Percentiles rank a stretch among this genome's conserved stretches.
phyloP scores from a whole-genome alignment of 2,329 filamentous ascomycete species.

The Aspergillus sp. region DNA sequence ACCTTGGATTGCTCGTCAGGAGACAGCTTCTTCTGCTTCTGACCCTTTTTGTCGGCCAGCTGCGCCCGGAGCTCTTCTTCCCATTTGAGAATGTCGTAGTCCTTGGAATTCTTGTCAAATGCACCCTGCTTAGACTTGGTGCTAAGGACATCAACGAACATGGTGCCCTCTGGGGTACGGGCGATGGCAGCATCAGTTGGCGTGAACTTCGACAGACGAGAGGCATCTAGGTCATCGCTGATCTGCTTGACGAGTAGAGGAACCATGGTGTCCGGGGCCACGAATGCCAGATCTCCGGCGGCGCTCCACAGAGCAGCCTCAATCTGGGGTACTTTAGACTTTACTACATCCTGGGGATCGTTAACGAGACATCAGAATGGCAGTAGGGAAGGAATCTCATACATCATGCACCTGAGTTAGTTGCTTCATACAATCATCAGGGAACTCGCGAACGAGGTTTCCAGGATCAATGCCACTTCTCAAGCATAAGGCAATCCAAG shows the following conservation, averaged over 20 bases:
- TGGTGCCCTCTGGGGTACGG: conserved; percentile 80
- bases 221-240: conserved; percentile 66
- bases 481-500: conserved; percentile 88
- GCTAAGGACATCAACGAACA: conserved; percentile 86
- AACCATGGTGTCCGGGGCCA: conserved; percentile 79
- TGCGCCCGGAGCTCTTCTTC: conserved; percentile 87
- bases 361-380: conserved; percentile 1
- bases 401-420: conserved; percentile 60
- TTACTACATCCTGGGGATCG: conserved; percentile 26
- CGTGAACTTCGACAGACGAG: conserved; percentile 69
- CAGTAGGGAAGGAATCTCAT: conserved; percentile 22
- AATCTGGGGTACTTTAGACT: conserved; percentile 33
- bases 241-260: conserved; percentile 73
- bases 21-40: conserved; percentile 81
- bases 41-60: conserved; percentile 86
- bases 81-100: conserved; percentile 96
- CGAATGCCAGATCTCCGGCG: conserved; percentile 87
- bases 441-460: conserved; percentile 63
- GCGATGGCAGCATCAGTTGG: conserved; percentile 91
- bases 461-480: conserved; percentile 80
- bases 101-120: conserved; percentile 86
- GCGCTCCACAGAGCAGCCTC: conserved; percentile 76
- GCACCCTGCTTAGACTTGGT: conserved; percentile 70
- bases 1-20: conserved; percentile 87
- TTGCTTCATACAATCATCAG: conserved; percentile 65